These are phyloP conservation scores for Boehmeria nivea DNA, from an alignment of 306 rosid species.

Conservation along the genomic window DNA sequence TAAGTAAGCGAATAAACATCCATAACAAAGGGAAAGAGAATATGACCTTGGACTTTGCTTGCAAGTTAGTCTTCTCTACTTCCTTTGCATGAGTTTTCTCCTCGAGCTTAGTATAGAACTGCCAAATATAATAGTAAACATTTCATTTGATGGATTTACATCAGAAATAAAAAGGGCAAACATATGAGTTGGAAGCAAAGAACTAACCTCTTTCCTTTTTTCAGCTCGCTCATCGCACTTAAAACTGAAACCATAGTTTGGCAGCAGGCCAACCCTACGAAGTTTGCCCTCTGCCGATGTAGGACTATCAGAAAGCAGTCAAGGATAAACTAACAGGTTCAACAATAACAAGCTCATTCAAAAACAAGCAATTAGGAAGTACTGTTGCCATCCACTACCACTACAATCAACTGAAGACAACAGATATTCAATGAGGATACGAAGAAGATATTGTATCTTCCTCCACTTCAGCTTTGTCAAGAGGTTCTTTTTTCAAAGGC, in stretches of 20 bases:
- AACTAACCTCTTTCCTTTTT: constrained; percentile 75
- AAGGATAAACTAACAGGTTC: constrained; percentile 36
- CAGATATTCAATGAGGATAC: constrained; percentile 56
- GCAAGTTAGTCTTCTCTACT: constrained; percentile 71
- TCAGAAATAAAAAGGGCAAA: constrained; percentile 15
- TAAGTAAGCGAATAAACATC: constrained; percentile 4
- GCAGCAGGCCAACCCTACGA: constrained; percentile 58
- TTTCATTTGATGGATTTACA: not conserved
- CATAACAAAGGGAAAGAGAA: constrained; percentile 15
- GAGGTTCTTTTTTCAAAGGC: constrained; percentile 5
- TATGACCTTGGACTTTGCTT: constrained; percentile 89
- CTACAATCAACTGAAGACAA: too few relatives aligned
- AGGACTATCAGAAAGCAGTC: constrained; percentile 47
- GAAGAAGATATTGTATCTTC: constrained; percentile 55
- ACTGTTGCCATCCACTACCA: too few relatives aligned
- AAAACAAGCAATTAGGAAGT: too few relatives aligned
- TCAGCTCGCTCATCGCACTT: constrained; percentile 93
- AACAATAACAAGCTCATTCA: not conserved
- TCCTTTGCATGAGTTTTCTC: constrained; percentile 97
- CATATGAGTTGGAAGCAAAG: constrained; percentile 4
- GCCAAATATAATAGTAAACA: constrained; percentile 30
- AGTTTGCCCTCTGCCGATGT: constrained; percentile 57
- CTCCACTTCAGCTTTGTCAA: constrained; percentile 20
- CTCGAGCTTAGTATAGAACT: constrained; percentile 94
- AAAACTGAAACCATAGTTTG: constrained; percentile 91